Conservation (phyloP, 768 basidiomycete genomes). For the Sarcodon aspratus region DNA sequence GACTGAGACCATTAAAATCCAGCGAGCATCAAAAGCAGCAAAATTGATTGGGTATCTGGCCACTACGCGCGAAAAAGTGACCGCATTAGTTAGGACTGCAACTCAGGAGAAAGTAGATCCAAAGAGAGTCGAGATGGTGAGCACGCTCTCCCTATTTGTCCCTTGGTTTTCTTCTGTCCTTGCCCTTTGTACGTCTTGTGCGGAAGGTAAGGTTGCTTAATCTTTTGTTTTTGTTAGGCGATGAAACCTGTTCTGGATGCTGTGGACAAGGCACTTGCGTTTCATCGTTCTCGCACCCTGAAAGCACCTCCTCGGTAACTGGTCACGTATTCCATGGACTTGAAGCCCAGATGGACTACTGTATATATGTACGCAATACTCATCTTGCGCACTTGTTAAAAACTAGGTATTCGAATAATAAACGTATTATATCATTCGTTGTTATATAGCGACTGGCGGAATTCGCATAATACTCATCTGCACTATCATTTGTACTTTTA, state of each 20-base stretch:
- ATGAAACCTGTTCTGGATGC: conserved; percentile 69
- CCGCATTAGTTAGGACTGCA: conserved; percentile 58
- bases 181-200: no score
- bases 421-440: no score
- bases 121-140: conserved; percentile 49
- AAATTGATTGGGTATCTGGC: conserved; percentile 83
- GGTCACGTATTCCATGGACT: no score
- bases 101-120: conserved; percentile 53
- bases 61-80: conserved; percentile 74
- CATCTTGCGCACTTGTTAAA: no score
- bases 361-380: no score
- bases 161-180: no score
- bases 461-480: no score
- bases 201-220: background rate
- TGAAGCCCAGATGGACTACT: no score
- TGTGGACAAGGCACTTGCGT: conserved; percentile 60
- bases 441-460: no score
- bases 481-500: no score
- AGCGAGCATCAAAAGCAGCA: conserved; percentile 65
- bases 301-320: no score
- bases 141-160: conserved; percentile 17
- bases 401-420: no score
- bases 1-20: conserved; percentile 47
- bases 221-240: conserved; percentile 32
- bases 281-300: conserved; percentile 19